Percentiles rank a stretch among this genome's conserved stretches.
phyloP scores from a whole-genome alignment of 148 eudicot genomes.

The Bassia scoparia region DNA sequence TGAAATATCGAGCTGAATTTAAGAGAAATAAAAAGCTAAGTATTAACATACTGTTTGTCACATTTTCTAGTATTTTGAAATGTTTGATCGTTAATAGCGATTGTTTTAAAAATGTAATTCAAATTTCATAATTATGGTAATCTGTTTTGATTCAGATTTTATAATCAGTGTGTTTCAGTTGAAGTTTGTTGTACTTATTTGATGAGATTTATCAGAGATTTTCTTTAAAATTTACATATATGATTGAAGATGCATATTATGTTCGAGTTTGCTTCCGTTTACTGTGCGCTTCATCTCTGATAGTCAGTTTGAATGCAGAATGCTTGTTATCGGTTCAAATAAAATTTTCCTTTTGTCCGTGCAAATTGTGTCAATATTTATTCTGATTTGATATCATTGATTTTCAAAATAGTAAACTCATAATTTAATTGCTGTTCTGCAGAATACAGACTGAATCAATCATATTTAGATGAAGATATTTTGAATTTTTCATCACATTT shows the following conservation, averaged over 20 bases:
- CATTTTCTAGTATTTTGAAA: neutral
- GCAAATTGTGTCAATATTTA: neutral
- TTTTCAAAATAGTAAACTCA: neutral
- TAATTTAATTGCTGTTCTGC: neutral
- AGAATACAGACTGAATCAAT: neutral
- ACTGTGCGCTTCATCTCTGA: too few species aligned
- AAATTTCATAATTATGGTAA: neutral
- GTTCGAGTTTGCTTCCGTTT: neutral
- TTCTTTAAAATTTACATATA: neutral
- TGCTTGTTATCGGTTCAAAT: neutral
- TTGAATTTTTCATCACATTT: neutral
- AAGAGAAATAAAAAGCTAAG: too few species aligned
- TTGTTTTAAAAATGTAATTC: neutral
- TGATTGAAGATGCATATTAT: neutral
- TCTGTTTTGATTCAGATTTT: slow-evolving; percentile 11
- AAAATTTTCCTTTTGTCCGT: neutral
- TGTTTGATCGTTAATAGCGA: neutral
- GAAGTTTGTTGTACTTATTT: neutral
- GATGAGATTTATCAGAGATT: neutral
- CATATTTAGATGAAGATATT: neutral
- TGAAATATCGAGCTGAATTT: neutral
- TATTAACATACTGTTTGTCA: neutral
- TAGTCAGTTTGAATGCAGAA: neutral
- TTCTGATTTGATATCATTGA: neutral
- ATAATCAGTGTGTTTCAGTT: neutral